Percentiles rank a stretch among this genome's conserved stretches.
Evolutionary conservation across 257 asterid species (phyloP).

Genomic region (Solanum chiquidenum): DNA sequence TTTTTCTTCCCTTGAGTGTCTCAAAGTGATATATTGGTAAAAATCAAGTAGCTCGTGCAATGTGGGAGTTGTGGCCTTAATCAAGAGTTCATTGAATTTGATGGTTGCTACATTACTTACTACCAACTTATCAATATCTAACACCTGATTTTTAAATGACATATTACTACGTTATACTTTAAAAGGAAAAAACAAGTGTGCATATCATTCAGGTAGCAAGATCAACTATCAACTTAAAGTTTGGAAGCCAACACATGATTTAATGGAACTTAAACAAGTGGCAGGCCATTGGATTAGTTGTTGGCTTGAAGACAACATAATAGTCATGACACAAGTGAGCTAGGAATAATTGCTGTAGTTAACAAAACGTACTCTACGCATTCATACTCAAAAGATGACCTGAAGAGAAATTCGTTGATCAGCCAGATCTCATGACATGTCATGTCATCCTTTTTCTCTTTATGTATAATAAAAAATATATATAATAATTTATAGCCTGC

Average conservation of each 20-base stretch:
- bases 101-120: background rate
- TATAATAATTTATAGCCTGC: background rate
- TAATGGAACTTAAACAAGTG: background rate
- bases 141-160: background rate
- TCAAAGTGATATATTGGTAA: background rate
- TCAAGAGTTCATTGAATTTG: background rate
- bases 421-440: background rate
- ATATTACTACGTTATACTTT: background rate
- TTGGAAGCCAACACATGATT: background rate
- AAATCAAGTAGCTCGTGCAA: background rate
- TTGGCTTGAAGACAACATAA: background rate
- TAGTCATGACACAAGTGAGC: background rate
- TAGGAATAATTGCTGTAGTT: background rate
- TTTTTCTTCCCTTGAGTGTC: background rate
- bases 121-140: background rate
- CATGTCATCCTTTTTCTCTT: background rate
- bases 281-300: background rate
- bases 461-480: background rate
- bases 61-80: background rate
- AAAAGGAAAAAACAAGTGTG: background rate
- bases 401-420: background rate
- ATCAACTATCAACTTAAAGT: background rate
- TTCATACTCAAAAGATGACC: background rate
- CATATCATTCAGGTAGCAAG: background rate
- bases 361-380: background rate